A percentile compares a stretch with the other conserved stretches of the same genome.
These are phyloP conservation scores for Diutina mesorugosa DNA, from an alignment of 1,139 yeast species.

Conservation along the genomic window DNA sequence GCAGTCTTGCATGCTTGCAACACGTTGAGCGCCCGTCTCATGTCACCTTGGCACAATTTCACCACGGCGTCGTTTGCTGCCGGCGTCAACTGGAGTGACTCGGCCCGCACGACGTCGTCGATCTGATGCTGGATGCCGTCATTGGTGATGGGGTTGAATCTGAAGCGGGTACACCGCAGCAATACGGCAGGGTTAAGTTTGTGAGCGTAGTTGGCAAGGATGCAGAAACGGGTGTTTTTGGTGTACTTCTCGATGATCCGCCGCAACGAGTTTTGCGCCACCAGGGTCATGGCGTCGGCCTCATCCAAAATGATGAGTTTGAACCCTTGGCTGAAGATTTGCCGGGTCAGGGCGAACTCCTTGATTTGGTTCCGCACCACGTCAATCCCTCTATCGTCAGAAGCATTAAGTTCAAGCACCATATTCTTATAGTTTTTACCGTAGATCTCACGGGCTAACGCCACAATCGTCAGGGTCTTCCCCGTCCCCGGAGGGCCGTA, in stretches of 20 bases:
- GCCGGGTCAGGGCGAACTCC: conserved; percentile 81
- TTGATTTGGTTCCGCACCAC: conserved; percentile 79
- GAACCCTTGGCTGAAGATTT: conserved; percentile 72
- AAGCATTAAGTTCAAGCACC: conserved; percentile 85
- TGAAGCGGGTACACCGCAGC: conserved; percentile 88
- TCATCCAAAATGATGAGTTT: conserved; percentile 89
- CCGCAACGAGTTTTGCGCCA: conserved; percentile 91
- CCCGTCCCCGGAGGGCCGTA: conserved; percentile 99
- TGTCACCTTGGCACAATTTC: conserved; percentile 74
- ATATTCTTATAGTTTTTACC: conserved; percentile 74
- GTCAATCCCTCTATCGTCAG: conserved; percentile 80
- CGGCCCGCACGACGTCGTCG: conserved; percentile 54
- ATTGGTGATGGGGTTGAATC: conserved; percentile 72
- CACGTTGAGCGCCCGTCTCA: conserved; percentile 91
- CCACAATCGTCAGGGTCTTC: conserved; percentile 86
- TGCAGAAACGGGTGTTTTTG: conserved; percentile 89
- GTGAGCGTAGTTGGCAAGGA: conserved; percentile 91
- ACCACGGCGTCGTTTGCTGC: conserved; percentile 60
- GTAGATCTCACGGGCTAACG: conserved; percentile 83
- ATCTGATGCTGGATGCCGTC: conserved; percentile 60
- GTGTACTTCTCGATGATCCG: conserved; percentile 90
- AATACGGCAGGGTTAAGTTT: conserved; percentile 89
- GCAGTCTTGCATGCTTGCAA: conserved; percentile 90
- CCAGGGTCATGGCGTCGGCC: conserved; percentile 98
- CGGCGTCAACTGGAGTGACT: conserved; percentile 41